Conservation (phyloP, 31 red algal species). For the Porphyra umbilicalis region DNA sequence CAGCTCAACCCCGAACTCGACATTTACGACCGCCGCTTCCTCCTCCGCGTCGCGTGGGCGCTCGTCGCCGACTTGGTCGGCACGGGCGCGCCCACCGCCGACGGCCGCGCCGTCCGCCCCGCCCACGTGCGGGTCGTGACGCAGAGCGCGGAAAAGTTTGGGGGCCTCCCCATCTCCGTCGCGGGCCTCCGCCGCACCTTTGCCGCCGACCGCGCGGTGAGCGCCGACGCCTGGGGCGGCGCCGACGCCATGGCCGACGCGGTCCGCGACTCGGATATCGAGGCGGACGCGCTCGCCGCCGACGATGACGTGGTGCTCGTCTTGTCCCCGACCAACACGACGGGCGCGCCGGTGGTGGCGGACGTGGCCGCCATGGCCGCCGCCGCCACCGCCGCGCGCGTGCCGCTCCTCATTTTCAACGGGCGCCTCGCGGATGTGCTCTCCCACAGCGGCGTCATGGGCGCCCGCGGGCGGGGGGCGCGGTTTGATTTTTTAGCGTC, state of each 20-base stretch:
- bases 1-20: slow-evolving; percentile 75
- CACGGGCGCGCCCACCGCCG: not conserved
- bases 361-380: slow-evolving; percentile 27
- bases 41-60: slow-evolving; percentile 53
- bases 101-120: not conserved
- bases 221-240: slow-evolving; percentile 22
- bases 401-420: slow-evolving; percentile 56
- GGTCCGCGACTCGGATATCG: slow-evolving; percentile 19
- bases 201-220: slow-evolving; percentile 45
- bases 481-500: slow-evolving; percentile 32
- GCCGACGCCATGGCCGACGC: slow-evolving; percentile 9
- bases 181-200: slow-evolving; percentile 66
- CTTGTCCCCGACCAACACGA: slow-evolving; percentile 73
- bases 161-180: slow-evolving; percentile 78
- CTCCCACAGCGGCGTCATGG: slow-evolving; percentile 62
- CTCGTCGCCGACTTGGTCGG: slow-evolving; percentile 11
- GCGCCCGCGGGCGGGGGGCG: slow-evolving; percentile 50
- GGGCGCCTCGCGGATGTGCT: slow-evolving; percentile 63
- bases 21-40: slow-evolving; percentile 87
- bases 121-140: slow-evolving; percentile 30
- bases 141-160: slow-evolving; percentile 46
- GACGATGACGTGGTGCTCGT: slow-evolving; percentile 51
- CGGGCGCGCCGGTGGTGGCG: slow-evolving; percentile 40
- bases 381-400: slow-evolving; percentile 2
- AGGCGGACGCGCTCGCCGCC: not conserved